phyloP scores from a whole-genome alignment of 2,329 filamentous ascomycete genomes.

The Aspergillus hortae region DNA sequence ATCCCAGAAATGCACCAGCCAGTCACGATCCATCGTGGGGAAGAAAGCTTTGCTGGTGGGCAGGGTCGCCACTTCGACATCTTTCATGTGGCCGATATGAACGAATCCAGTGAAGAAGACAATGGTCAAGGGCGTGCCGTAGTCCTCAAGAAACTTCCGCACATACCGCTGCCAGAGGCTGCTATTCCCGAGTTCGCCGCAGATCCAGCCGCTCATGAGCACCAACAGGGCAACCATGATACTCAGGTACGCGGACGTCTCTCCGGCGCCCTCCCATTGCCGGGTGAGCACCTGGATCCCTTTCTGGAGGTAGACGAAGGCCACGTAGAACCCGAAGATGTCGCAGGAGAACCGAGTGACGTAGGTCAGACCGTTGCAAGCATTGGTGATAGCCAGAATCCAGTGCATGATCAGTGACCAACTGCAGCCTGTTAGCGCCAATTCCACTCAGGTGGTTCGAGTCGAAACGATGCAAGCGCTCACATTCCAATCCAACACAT shows the following conservation, averaged over 20 bases:
- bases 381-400: conserved; percentile 77
- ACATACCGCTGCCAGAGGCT: conserved; percentile 71
- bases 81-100: conserved; percentile 77
- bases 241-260: conserved; percentile 69
- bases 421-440: conserved; percentile 35
- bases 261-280: conserved; percentile 60
- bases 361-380: conserved; percentile 83
- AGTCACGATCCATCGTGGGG: conserved; percentile 68
- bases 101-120: conserved; percentile 90
- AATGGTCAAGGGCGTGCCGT: conserved; percentile 77
- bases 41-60: conserved; percentile 75
- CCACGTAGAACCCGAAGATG: conserved; percentile 91
- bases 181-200: conserved; percentile 67
- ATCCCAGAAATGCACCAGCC: conserved; percentile 82
- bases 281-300: conserved; percentile 79
- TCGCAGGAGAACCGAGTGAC: conserved; percentile 91
- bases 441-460: not conserved
- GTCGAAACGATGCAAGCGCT: conserved; percentile 21
- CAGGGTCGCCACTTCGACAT: conserved; percentile 65
- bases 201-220: conserved; percentile 71
- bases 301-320: conserved; percentile 88
- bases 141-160: conserved; percentile 82
- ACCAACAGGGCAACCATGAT: conserved; percentile 74
- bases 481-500: conserved; percentile 88
- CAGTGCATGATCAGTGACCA: conserved; percentile 85